Evolutionary conservation across 1,284 basidiomycete species (phyloP), one percentile per base, ranked within the genome.

Genomic region (Apiotrichum veenhuisii): DNA sequence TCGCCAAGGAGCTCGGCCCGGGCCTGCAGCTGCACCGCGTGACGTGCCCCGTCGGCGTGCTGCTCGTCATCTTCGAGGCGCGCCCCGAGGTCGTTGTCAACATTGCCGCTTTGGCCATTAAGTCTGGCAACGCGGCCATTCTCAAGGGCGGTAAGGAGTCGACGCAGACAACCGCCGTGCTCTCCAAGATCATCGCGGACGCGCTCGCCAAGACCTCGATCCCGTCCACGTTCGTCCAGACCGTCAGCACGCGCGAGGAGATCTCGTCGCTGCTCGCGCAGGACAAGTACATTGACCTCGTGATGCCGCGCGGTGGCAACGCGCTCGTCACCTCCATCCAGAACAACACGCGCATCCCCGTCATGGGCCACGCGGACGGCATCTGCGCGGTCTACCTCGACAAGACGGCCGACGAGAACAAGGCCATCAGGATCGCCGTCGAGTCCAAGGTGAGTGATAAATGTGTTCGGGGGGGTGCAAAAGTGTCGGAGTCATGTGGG

Each of bases 31-130:
- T 98, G 15, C 94, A 96, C 77, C 85, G 92, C 38, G 87, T 98
- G 1, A 91, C 94, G 0, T 98, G 95, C 74, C 94, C 96, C 0
- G 96, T 99, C 62, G 96, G 96, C 20, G 94, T 97, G 0, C 80
- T 98, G 26, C 82, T 98, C 48, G 91, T 98, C 64, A 97, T 99
- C 64, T 99, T 99, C 65, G 96, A 99, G 77, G 91, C 95, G 3
- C 83, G 96, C 36, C 96, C 96, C 1, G 96, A 99, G 75, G 96
- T 99, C 7, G 91, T 98, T 30, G 89, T 98, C 43, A 98, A 98
- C 74, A 98, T 99, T 66, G 91, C 96, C 8, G 84, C 91, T 0
- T 80, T 99, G 64, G 95, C 96, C 2, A 91, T 99, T 77, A 98
- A 98, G 78, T 94, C 90, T 88, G 92, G 93, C 7, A 97, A 97